Evolutionary conservation across 2,329 filamentous ascomycete genomes (phyloP).

Genomic region (Mollisiaceae sp.): DNA sequence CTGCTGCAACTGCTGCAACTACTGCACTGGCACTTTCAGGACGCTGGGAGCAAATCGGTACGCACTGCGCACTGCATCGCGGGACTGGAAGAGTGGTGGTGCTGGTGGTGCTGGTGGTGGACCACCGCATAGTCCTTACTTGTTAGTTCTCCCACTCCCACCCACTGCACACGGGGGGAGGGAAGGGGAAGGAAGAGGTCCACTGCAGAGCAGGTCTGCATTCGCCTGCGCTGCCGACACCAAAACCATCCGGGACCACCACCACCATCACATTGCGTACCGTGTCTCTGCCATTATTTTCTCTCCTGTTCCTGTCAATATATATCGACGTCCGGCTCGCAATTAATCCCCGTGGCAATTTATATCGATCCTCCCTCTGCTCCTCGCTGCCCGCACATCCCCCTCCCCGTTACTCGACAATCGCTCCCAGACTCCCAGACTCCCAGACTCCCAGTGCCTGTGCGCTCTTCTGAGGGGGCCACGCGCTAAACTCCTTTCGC

Average conservation of each 20-base stretch:
- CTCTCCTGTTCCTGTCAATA: background rate
- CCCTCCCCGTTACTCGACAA: background rate
- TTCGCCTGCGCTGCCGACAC: background rate
- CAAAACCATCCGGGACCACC: background rate
- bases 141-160: no score
- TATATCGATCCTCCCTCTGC: background rate
- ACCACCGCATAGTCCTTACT: no score
- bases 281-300: background rate
- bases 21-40: constrained; percentile 2
- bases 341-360: background rate
- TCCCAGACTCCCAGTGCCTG: background rate
- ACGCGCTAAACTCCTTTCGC: constrained; percentile 16
- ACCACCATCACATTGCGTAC: background rate
- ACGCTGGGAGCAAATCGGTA: background rate
- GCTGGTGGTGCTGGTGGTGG: no score
- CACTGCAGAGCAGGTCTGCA: background rate
- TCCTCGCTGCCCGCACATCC: background rate
- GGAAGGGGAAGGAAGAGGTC: background rate
- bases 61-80: no score
- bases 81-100: no score
- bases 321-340: background rate
- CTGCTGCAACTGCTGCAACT: no score
- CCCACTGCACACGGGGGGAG: background rate
- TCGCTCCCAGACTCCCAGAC: background rate
- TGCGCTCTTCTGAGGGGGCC: constrained; percentile 10